Evolutionary conservation across 108 stramenopile species (phyloP).

Genomic region (Stephanodiscus minutulus): DNA sequence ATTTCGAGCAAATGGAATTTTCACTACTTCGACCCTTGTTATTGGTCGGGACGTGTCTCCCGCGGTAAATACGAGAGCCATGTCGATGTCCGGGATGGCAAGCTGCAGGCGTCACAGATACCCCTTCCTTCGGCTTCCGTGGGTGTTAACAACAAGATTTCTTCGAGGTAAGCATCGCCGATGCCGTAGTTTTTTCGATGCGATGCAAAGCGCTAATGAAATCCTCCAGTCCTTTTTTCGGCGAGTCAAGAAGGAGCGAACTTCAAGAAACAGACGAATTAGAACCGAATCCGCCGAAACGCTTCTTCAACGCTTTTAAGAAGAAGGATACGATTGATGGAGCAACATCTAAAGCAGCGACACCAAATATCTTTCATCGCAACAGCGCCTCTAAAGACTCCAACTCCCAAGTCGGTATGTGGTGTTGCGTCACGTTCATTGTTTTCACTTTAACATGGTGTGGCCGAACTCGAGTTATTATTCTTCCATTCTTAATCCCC

Average conservation of each 20-base stretch:
- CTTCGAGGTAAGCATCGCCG: too few species aligned
- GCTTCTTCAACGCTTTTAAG: slow-evolving; percentile 3
- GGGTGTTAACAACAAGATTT: too few species aligned
- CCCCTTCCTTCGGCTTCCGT: too few species aligned
- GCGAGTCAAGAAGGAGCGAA: background rate
- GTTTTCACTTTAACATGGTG: background rate
- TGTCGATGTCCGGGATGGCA: background rate
- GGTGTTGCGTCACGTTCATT: background rate
- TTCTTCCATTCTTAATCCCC: background rate
- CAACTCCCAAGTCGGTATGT: slow-evolving; percentile 38
- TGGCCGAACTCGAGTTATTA: background rate
- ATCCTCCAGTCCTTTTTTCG: too few species aligned
- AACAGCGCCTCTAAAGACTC: slow-evolving; percentile 18
- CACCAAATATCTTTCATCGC: background rate
- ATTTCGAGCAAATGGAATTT: slow-evolving; percentile 39
- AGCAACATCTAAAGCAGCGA: background rate
- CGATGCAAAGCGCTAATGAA: too few species aligned
- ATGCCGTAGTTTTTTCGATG: too few species aligned
- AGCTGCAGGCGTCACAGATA: too few species aligned
- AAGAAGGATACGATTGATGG: background rate
- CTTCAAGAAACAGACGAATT: background rate
- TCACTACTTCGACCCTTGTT: slow-evolving; percentile 37
- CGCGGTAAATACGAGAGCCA: background rate
- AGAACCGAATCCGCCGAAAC: background rate
- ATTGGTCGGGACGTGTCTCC: slow-evolving; percentile 8